phyloP scores from a whole-genome alignment of 2,329 filamentous ascomycete genomes.

The Arthrinium puccinioides region DNA sequence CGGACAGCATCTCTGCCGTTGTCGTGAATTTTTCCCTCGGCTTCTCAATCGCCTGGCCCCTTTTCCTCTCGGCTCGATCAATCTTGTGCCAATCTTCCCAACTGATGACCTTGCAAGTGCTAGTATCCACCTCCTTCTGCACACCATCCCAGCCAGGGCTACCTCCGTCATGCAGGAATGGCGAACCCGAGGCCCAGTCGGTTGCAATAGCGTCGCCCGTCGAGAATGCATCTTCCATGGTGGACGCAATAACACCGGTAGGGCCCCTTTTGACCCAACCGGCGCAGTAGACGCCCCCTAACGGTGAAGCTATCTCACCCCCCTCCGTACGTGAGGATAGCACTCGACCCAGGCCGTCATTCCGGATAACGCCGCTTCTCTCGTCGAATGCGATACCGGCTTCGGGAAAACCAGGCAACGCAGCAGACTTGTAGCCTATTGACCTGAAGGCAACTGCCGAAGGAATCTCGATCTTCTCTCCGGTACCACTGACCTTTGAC shows the following conservation, averaged over 20 bases:
- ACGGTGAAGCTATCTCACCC: slow-evolving; percentile 32
- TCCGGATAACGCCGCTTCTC: slow-evolving; percentile 67
- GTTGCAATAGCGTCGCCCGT: slow-evolving; percentile 75
- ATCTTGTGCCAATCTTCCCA: slow-evolving; percentile 86
- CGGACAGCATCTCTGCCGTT: slow-evolving; percentile 49
- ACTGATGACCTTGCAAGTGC: slow-evolving; percentile 55
- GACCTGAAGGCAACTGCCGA: slow-evolving; percentile 78
- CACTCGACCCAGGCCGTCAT: slow-evolving; percentile 74
- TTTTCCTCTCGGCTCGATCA: slow-evolving; percentile 66
- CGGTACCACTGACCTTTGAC: slow-evolving; percentile 40
- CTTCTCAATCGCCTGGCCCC: slow-evolving; percentile 63
- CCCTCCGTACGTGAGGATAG: slow-evolving; percentile 18
- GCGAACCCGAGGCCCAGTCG: slow-evolving; percentile 56
- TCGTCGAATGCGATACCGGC: slow-evolving; percentile 74
- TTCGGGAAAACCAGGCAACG: slow-evolving; percentile 66
- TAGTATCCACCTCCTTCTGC: slow-evolving; percentile 46
- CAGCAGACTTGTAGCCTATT: slow-evolving; percentile 85
- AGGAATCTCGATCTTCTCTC: slow-evolving; percentile 44
- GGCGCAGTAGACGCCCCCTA: slow-evolving; percentile 77
- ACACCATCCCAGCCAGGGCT: slow-evolving; percentile 70
- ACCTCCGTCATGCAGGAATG: slow-evolving; percentile 28
- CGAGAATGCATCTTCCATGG: slow-evolving; percentile 89
- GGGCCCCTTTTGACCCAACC: slow-evolving; percentile 96
- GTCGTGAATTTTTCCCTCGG: slow-evolving; percentile 64
- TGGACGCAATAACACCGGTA: slow-evolving; percentile 91